phyloP scores from a whole-genome alignment of 2,329 filamentous ascomycete genomes.

The Piedraia hortae region DNA sequence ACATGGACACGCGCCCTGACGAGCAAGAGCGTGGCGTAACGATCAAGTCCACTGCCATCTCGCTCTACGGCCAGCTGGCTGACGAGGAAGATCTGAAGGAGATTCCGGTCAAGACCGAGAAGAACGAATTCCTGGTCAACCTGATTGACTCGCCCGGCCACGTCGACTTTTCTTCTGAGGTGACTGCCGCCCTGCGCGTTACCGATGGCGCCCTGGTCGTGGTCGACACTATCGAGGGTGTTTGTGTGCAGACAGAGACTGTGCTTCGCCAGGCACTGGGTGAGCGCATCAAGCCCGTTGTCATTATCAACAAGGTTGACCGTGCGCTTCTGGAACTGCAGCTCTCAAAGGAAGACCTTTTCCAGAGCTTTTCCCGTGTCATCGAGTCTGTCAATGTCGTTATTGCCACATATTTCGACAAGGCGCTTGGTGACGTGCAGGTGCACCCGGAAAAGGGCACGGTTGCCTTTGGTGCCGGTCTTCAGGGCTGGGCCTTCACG shows the following conservation, averaged over 20 bases:
- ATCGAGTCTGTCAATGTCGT: constrained; percentile 99
- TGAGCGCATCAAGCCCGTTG: constrained; percentile 99
- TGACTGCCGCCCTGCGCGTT: constrained; percentile 97
- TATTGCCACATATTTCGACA: constrained; percentile 97
- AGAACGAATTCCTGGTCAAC: constrained; percentile 98
- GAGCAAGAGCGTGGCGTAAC: constrained; percentile 99
- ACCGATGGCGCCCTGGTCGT: constrained; percentile 98
- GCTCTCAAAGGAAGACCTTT: constrained; percentile 94
- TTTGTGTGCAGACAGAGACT: constrained; percentile 99
- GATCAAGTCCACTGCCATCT: constrained; percentile 99
- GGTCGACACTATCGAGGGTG: constrained; percentile 98
- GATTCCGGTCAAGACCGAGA: constrained; percentile 66
- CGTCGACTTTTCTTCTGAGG: constrained; percentile 99
- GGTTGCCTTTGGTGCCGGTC: constrained; percentile 96
- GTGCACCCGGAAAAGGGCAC: constrained; percentile 96
- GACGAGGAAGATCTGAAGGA: constrained; percentile 80
- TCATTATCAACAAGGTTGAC: constrained; percentile 99
- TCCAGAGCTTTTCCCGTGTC: constrained; percentile 98
- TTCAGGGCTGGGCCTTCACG: constrained; percentile 99
- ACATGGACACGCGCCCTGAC: constrained; percentile 88
- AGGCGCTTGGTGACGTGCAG: constrained; percentile 87
- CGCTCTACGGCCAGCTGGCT: constrained; percentile 65
- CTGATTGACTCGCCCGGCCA: constrained; percentile 98
- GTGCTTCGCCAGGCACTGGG: constrained; percentile 94
- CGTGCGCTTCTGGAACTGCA: constrained; percentile 97